Evolutionary conservation across 2,329 filamentous ascomycete genomes (phyloP).

Genomic region (Diplodia intermedia): DNA sequence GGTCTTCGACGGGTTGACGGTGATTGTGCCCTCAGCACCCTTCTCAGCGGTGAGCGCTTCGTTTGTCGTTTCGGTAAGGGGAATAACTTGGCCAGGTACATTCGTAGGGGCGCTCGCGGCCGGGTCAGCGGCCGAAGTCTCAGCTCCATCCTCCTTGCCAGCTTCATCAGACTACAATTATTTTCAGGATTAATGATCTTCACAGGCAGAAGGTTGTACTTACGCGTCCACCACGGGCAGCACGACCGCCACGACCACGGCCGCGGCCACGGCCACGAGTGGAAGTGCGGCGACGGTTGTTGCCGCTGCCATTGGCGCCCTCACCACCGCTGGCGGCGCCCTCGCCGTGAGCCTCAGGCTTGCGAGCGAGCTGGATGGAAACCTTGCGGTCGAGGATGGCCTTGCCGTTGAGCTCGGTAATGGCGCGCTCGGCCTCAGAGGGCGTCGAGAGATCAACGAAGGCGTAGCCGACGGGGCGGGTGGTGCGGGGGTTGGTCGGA

Average conservation of each 20-base stretch:
- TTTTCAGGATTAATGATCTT: neutral
- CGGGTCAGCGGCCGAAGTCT: conserved; percentile 53
- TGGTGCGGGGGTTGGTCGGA: conserved; percentile 98
- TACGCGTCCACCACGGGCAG: conserved; percentile 69
- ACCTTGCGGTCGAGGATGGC: conserved; percentile 99
- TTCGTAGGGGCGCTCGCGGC: conserved; percentile 54
- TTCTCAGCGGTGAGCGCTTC: conserved; percentile 62
- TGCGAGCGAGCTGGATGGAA: conserved; percentile 97
- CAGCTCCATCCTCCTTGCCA: conserved; percentile 53
- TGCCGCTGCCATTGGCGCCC: conserved; percentile 69
- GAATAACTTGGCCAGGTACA: conserved; percentile 59
- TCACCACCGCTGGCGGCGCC: conserved; percentile 76
- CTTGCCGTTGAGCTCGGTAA: conserved; percentile 93
- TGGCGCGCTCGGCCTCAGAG: conserved; percentile 92
- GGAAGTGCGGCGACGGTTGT: conserved; percentile 58
- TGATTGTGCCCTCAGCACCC: conserved; percentile 54
- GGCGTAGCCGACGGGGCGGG: conserved; percentile 96
- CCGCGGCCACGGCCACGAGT: conserved; percentile 64
- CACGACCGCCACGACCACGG: conserved; percentile 66
- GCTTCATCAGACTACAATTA: neutral
- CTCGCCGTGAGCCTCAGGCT: conserved; percentile 85
- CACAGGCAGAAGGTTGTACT: conserved; percentile 58
- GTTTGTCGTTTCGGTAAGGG: conserved; percentile 61
- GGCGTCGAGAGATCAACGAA: conserved; percentile 98
- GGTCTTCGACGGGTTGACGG: conserved; percentile 49